These are phyloP conservation scores for Pyricularia pennisetigena DNA, from an alignment of 2,329 filamentous ascomycete genomes.

Conservation along the genomic window DNA sequence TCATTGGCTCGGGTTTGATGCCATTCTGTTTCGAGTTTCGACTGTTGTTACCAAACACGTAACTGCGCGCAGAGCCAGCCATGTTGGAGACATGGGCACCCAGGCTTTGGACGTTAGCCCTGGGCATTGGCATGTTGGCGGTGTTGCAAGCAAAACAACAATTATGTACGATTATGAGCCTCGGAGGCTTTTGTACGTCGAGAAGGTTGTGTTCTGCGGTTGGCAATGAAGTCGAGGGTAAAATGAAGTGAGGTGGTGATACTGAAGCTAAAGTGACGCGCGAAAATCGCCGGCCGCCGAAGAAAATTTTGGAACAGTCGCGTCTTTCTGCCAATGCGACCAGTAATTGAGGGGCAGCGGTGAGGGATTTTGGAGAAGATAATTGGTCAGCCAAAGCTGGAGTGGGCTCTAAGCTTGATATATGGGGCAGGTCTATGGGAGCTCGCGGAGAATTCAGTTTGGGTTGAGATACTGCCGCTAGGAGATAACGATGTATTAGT, in stretches of 20 bases:
- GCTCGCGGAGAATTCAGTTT: background rate
- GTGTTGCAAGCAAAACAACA: background rate
- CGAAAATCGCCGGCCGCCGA: background rate
- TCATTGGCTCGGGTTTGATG: background rate
- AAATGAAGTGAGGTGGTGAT: background rate
- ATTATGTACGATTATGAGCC: background rate
- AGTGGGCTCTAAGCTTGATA: background rate
- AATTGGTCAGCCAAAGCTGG: background rate
- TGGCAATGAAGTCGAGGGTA: background rate
- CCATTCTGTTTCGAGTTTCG: background rate
- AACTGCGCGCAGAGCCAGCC: constrained; percentile 1
- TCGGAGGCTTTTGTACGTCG: background rate
- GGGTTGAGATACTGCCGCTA: too few relatives aligned
- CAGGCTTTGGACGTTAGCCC: constrained; percentile 2
- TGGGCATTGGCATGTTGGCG: constrained; percentile 4
- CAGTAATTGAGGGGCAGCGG: background rate
- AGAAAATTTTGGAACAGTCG: constrained; percentile 1
- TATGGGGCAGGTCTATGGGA: background rate
- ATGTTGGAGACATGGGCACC: constrained; percentile 5
- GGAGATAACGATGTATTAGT: background rate
- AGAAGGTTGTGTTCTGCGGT: background rate
- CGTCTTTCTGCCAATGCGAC: background rate
- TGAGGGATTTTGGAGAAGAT: background rate
- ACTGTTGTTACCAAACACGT: background rate
- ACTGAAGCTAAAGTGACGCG: background rate